Conservation (phyloP, 2,329 filamentous ascomycete genomes). For the Diplodia mutila region DNA sequence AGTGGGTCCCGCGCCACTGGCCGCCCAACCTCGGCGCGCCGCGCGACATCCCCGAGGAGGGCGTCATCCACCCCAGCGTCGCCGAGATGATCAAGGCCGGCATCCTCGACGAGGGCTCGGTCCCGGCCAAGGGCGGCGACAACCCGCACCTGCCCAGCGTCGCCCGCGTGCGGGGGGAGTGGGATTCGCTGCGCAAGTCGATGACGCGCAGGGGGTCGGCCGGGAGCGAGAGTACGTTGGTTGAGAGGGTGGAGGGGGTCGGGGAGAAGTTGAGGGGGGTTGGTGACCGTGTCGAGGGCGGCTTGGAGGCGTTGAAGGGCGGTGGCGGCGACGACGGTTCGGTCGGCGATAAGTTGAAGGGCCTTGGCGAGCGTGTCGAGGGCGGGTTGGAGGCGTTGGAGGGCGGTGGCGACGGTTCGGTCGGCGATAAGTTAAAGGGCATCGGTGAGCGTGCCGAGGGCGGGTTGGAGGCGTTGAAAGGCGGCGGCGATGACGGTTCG, state of each 20-base stretch:
- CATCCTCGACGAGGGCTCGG: slow-evolving; percentile 3
- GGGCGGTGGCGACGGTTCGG: no score
- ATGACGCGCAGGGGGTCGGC: no score
- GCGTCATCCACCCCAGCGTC: slow-evolving; percentile 39
- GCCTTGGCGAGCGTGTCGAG: no score
- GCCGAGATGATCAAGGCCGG: slow-evolving; percentile 26
- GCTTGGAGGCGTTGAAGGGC: not conserved
- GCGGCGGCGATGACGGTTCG: no score
- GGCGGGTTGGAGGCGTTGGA: no score
- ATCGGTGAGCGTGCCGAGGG: no score
- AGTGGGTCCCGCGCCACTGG: slow-evolving; percentile 41
- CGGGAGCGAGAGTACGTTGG: not conserved
- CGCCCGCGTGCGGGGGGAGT: not conserved
- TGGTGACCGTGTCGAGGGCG: not conserved
- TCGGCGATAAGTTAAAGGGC: no score
- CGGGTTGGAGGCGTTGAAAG: no score
- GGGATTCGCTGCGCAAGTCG: no score
- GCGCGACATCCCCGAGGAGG: slow-evolving; percentile 40
- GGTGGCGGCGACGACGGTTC: not conserved
- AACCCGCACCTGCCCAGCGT: slow-evolving; percentile 2
- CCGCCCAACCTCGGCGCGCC: slow-evolving; percentile 42
- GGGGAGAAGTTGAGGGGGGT: not conserved
- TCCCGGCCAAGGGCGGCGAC: slow-evolving; percentile 22
- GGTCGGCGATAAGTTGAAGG: not conserved
- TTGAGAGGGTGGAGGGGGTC: not conserved